These are phyloP conservation scores for Whalleya microplaca DNA, from an alignment of 2,329 filamentous ascomycete genomes.

Conservation along the genomic window DNA sequence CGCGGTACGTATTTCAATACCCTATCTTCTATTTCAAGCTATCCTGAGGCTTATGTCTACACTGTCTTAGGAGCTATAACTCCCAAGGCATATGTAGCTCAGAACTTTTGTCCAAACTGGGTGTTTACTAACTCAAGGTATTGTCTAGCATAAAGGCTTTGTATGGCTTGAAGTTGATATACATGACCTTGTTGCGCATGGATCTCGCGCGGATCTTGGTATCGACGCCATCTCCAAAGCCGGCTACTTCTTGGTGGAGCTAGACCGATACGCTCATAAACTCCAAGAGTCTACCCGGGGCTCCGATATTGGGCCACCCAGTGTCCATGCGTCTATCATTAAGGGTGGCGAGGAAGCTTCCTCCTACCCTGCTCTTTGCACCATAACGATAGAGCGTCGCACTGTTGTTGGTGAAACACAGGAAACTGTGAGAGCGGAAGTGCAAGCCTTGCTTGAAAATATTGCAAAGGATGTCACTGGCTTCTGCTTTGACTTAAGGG, in stretches of 20 bases:
- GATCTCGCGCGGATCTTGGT: conserved; percentile 48
- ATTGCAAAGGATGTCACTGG: conserved; percentile 38
- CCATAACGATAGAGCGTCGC: conserved; percentile 51
- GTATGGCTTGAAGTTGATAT: conserved; percentile 49
- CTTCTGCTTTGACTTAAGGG: conserved; percentile 46
- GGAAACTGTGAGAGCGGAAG: conserved; percentile 41
- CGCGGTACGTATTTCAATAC: no score
- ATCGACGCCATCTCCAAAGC: conserved; percentile 54
- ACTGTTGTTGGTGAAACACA: conserved; percentile 50
- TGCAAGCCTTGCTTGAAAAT: conserved; percentile 41
- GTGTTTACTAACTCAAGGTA: no score
- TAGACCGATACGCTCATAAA: conserved; percentile 46
- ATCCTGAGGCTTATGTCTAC: no score
- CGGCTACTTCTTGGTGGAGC: conserved; percentile 49
- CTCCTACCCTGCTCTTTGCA: conserved; percentile 55
- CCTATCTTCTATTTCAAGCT: no score
- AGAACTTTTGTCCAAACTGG: no score
- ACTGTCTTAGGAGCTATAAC: no score
- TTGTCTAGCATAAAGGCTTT: conserved; percentile 61
- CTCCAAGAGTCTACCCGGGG: conserved; percentile 38
- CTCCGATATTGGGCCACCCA: conserved; percentile 41
- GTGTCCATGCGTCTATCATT: conserved; percentile 52
- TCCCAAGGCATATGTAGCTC: no score
- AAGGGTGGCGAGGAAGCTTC: conserved; percentile 55
- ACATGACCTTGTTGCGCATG: conserved; percentile 46